Base-by-base conservation (phyloP, 1,284 basidiomycete genomes). In the Cutaneotrichosporon cavernicola region DNA sequence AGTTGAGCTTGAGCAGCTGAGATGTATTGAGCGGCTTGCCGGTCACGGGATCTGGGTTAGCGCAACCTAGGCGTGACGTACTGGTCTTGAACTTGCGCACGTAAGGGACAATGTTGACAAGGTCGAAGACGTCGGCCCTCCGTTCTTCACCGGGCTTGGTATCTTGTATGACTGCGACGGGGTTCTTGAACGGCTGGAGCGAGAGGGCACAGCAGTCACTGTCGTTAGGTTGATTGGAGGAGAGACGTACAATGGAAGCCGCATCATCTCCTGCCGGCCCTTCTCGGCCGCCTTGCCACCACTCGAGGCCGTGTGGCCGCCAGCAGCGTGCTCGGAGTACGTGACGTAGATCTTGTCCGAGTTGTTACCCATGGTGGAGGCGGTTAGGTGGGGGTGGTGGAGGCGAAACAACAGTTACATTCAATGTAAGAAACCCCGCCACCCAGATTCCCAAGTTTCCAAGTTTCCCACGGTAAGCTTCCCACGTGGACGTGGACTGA, bases 71-170 rank as follows among this genome's bases (percentile, higher is more conserved):
- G 46, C 49, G 22, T 16, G n/a, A 84, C 88, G 70, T 73, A 90
- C 92, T 96, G n/a, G 78, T 76, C 51, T 80, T 78, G 70, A 80
- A 83, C 71, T 83, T 82, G 59, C 82, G 91, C 55, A 97, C 84
- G 87, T 92, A 97, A 38, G 94, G 92, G 46, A 96, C 89, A 71
- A 97, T 92, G 76, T 92, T 93, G 58, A 91, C 84, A 58, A 95
- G 81, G 70, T 95, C 91, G 76, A 92, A 92, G n/a, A 81, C 76
- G 68, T 81, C 76, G 46, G 80, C 76, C 68, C 79, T 63, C 55
- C 75, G 64, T 64, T 75, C 56, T 75, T 81, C 70, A 61, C 78
- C 64, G 67, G 74, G 58, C 65, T 71, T 61, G 53, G 77, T 70
- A 6, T 79, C 74, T 13, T 74, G 72, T 34, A 79, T 85, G 1